phyloP scores from a whole-genome alignment of 2,329 filamentous ascomycete genomes.

The Helotiales sp. region DNA sequence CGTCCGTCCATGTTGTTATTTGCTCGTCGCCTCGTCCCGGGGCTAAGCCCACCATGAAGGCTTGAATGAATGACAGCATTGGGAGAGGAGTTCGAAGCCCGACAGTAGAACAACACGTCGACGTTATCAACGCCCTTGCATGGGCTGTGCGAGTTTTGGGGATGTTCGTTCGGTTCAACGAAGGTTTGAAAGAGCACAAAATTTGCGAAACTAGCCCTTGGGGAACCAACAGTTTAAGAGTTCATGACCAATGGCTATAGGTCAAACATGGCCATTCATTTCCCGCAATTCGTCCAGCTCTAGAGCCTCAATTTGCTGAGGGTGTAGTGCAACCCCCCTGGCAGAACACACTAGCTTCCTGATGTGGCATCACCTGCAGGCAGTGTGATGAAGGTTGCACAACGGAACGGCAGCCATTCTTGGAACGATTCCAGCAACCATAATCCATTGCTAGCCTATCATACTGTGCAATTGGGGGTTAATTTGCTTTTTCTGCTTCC shows the following conservation, averaged over 20 bases:
- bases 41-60: not conserved
- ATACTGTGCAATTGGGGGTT: constrained; percentile 5
- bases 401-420: constrained; percentile 3
- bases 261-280: not conserved
- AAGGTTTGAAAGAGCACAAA: too few species aligned
- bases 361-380: constrained; percentile 9
- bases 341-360: not conserved
- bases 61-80: not conserved
- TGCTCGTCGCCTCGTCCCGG: not conserved
- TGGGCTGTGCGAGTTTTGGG: not conserved
- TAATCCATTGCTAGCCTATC: constrained; percentile 7
- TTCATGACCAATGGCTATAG: not conserved
- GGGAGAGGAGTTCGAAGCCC: not conserved
- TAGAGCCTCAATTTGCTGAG: not conserved
- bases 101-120: not conserved
- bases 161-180: not conserved
- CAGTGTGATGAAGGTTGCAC: constrained; percentile 4
- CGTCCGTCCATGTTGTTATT: not conserved
- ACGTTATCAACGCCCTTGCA: not conserved
- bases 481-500: constrained; percentile 22
- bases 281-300: not conserved
- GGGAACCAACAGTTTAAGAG: not conserved
- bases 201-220: not conserved
- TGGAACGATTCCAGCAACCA: constrained; percentile 5
- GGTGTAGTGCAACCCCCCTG: not conserved